phyloP scores from a whole-genome alignment of 2,329 filamentous ascomycete species.

The Aspergillus vadensis region DNA sequence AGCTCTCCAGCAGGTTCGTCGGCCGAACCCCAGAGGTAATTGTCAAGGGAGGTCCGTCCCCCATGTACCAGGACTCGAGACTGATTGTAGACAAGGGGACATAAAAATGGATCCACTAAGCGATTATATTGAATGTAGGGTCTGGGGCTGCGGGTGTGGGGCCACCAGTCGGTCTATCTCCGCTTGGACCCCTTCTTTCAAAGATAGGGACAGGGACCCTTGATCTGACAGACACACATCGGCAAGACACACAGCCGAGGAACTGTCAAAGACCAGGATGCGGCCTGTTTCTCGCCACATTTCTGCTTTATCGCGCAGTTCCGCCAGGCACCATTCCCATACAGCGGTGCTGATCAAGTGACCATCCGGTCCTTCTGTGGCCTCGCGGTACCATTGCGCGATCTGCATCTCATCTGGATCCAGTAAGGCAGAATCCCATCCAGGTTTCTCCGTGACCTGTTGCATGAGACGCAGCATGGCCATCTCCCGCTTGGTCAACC shows the following conservation, averaged over 20 bases:
- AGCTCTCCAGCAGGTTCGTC: not conserved
- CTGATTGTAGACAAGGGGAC: not conserved
- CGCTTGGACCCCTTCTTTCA: not conserved
- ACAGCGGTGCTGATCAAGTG: constrained; percentile 8
- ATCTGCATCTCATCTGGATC: constrained; percentile 1
- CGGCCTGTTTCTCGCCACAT: constrained; percentile 5
- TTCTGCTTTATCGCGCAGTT: constrained; percentile 10
- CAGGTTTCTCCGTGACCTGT: constrained; percentile 11
- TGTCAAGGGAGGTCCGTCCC: not conserved
- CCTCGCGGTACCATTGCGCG: constrained; percentile 8
- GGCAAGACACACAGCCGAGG: constrained; percentile 11
- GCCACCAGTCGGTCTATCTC: not conserved
- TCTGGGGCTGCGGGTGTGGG: not conserved
- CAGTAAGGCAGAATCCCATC: not conserved
- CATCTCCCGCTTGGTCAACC: constrained; percentile 15
- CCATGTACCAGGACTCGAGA: not conserved
- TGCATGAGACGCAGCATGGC: constrained; percentile 17
- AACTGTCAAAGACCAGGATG: constrained; percentile 9
- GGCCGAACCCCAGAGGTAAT: not conserved
- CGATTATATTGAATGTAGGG: not conserved
- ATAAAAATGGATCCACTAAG: not conserved
- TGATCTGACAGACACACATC: not conserved
- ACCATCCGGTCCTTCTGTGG: constrained; percentile 6
- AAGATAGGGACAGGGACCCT: not conserved
- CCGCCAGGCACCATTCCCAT: constrained; percentile 13